Conservation (phyloP, 73 alveolate genomes). For the Stentor roeselii region DNA sequence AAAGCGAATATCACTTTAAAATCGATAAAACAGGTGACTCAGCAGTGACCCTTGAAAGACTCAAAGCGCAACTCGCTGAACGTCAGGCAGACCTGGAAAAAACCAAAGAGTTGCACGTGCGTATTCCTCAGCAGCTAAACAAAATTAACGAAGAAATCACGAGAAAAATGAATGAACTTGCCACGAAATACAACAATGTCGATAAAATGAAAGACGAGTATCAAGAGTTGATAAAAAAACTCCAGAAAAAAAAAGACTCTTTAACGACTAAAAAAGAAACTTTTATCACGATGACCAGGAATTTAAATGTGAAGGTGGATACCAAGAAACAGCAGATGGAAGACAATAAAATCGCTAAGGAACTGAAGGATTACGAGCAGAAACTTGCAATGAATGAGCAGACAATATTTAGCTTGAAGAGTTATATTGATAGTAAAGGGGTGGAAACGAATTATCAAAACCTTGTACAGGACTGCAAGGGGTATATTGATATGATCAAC, state of each 20-base stretch:
- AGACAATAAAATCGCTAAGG: constrained; percentile 37
- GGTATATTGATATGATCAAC: constrained; percentile 55
- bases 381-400: constrained; percentile 46
- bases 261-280: constrained; percentile 49
- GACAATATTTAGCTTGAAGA: constrained; percentile 51
- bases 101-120: constrained; percentile 64
- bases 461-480: constrained; percentile 67
- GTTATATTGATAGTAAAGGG: constrained; percentile 80
- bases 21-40: constrained; percentile 56
- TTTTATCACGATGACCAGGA: constrained; percentile 26
- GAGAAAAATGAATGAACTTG: constrained; percentile 66
- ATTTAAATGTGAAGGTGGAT: constrained; percentile 30
- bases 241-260: constrained; percentile 42
- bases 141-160: constrained; percentile 47
- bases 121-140: constrained; percentile 60
- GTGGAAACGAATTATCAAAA: constrained; percentile 73
- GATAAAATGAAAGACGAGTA: constrained; percentile 58
- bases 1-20: constrained; percentile 64
- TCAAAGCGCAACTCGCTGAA: constrained; percentile 61
- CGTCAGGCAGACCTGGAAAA: constrained; percentile 68
- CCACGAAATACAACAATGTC: constrained; percentile 62
- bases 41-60: constrained; percentile 68
- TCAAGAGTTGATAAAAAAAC: constrained; percentile 59
- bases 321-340: constrained; percentile 5
- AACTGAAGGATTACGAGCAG: constrained; percentile 43